Conservation (phyloP, 1,284 basidiomycete genomes). For the Wallemia mellicola region DNA sequence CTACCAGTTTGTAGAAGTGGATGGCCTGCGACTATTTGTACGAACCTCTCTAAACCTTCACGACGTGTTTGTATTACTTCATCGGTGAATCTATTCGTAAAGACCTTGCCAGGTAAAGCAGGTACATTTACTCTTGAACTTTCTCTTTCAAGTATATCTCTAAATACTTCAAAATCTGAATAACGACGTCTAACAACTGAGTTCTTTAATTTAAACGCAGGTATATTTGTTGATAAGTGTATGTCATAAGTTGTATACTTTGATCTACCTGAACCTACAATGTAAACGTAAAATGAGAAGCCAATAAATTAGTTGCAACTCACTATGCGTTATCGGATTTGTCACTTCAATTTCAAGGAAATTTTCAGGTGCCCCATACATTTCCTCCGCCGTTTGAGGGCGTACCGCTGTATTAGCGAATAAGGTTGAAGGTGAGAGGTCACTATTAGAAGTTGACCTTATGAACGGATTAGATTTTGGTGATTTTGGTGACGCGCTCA, state of each 20-base stretch:
- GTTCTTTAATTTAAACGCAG: conserved; percentile 87
- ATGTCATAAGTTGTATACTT: conserved; percentile 99
- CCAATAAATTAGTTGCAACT: conserved; percentile 10
- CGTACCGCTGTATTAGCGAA: background rate
- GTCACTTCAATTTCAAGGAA: conserved; percentile 94
- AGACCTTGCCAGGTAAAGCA: conserved; percentile 79
- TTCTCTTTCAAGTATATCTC: conserved; percentile 89
- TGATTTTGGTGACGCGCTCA: background rate
- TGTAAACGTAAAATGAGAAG: background rate
- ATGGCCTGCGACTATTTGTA: conserved; percentile 89
- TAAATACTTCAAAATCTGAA: conserved; percentile 96
- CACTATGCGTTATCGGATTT: conserved; percentile 88
- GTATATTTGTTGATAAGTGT: conserved; percentile 61
- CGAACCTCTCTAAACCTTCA: conserved; percentile 79
- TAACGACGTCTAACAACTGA: conserved; percentile 82
- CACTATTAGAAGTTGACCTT: background rate
- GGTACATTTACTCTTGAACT: conserved; percentile 92
- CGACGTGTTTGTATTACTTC: conserved; percentile 79
- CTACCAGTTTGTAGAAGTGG: conserved; percentile 90
- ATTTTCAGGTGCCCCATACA: conserved; percentile 31
- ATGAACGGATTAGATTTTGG: background rate
- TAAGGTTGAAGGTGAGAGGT: background rate
- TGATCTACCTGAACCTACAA: conserved; percentile 66
- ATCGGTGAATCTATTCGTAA: conserved; percentile 86
- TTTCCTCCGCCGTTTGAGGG: background rate